Conservation (phyloP, 2,329 filamentous ascomycete species). For the Periconia digitata region DNA sequence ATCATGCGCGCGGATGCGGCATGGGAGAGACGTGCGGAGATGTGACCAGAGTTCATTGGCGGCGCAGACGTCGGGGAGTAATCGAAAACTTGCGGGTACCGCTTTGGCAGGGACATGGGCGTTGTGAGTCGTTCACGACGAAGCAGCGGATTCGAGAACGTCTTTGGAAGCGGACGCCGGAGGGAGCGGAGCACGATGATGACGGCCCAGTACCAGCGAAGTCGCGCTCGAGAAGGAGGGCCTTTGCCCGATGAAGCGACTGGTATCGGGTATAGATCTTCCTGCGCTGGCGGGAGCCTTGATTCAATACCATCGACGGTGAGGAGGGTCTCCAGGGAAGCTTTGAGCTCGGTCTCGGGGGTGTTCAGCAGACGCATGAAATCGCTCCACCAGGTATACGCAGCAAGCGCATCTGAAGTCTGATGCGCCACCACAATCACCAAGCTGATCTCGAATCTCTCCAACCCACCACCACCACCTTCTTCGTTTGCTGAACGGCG, state of each 20-base stretch:
- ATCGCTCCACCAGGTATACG: conserved; percentile 47
- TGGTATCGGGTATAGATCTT: conserved; percentile 47
- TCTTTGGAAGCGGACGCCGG: conserved; percentile 40
- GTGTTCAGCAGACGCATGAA: conserved; percentile 35
- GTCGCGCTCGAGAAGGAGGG: conserved; percentile 27
- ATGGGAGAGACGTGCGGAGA: conserved; percentile 33
- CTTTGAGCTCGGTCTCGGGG: conserved; percentile 5
- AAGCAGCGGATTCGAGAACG: conserved; percentile 47
- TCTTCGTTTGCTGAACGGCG: conserved; percentile 16
- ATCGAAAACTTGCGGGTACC: conserved; percentile 41
- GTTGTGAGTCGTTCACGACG: conserved; percentile 18
- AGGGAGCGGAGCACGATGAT: conserved; percentile 48
- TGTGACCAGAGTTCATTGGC: conserved; percentile 40
- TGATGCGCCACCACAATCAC: conserved; percentile 48
- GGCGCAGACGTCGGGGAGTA: conserved; percentile 38
- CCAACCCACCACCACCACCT: neutral
- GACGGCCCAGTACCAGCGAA: conserved; percentile 53
- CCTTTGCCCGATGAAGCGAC: neutral
- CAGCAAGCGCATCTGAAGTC: conserved; percentile 49
- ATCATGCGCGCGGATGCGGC: conserved; percentile 39
- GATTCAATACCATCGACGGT: conserved; percentile 18
- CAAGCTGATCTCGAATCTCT: conserved; percentile 34
- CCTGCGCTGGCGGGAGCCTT: conserved; percentile 48
- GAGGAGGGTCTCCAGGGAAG: conserved; percentile 8
- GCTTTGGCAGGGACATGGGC: conserved; percentile 27